phyloP scores from a whole-genome alignment of 257 asterid species.

The Nicotiana otophora region DNA sequence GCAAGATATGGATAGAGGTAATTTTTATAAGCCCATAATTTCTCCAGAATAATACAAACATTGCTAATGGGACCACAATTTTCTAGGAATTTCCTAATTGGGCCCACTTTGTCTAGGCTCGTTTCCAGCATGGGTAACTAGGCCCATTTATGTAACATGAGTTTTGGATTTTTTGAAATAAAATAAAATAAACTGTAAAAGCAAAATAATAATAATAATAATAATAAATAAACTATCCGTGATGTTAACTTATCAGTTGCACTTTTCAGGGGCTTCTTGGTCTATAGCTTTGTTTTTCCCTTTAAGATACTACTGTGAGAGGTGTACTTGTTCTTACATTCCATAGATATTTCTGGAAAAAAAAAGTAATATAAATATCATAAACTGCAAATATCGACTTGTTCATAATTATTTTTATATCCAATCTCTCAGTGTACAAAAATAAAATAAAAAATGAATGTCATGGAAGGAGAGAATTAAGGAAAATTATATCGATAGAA shows the following conservation, averaged over 20 bases:
- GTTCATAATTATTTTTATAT: too few species aligned
- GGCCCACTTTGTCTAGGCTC: background rate
- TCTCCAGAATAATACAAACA: background rate
- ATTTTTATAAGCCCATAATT: background rate
- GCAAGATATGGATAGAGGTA: background rate
- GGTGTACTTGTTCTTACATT: background rate
- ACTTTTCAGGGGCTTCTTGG: background rate
- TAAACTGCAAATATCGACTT: background rate
- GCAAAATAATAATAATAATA: background rate
- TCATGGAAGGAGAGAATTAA: too few species aligned
- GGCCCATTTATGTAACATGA: background rate
- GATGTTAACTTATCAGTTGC: background rate
- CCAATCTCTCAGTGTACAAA: too few species aligned
- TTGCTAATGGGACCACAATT: background rate
- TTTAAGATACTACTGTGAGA: background rate
- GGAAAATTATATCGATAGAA: too few species aligned
- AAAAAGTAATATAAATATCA: background rate
- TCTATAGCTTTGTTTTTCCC: background rate
- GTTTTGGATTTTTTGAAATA: background rate
- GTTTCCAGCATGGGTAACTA: background rate
- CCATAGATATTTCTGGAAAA: background rate
- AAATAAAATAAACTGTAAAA: background rate
- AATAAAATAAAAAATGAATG: too few species aligned
- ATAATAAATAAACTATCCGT: background rate
- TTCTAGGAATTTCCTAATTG: background rate